These are phyloP conservation scores for Ogataea allantospora DNA, from an alignment of 805 yeast species.

Conservation along the genomic window DNA sequence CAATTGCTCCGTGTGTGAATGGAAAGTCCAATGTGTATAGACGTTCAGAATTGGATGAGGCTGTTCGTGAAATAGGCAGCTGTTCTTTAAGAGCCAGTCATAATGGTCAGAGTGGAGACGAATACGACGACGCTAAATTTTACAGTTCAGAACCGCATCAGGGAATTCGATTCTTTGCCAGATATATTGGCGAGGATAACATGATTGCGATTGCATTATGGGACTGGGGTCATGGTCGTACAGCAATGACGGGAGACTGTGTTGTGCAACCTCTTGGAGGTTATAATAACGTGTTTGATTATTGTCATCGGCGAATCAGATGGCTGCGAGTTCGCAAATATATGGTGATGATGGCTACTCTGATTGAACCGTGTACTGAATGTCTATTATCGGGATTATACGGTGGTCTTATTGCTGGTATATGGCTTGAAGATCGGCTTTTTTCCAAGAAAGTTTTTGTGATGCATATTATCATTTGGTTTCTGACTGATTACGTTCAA, in stretches of 20 bases:
- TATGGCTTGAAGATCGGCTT: conserved; percentile 35
- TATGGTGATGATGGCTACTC: conserved; percentile 83
- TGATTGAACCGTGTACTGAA: conserved; percentile 86
- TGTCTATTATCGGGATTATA: conserved; percentile 61
- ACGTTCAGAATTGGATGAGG: conserved; percentile 57
- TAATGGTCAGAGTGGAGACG: conserved; percentile 36
- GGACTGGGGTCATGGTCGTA: conserved; percentile 64
- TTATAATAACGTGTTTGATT: conserved; percentile 46
- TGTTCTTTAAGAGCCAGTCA: conserved; percentile 24
- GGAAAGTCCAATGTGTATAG: conserved; percentile 84
- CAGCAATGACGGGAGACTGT: conserved; percentile 75
- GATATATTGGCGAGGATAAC: conserved; percentile 88
- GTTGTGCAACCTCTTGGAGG: conserved; percentile 70
- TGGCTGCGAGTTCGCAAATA: conserved; percentile 87
- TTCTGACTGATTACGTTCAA: conserved; percentile 59
- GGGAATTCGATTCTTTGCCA: conserved; percentile 69
- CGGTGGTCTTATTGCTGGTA: conserved; percentile 60
- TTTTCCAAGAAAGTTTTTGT: conserved; percentile 41
- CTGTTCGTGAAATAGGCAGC: conserved; percentile 45
- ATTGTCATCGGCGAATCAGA: conserved; percentile 65
- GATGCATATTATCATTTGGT: conserved; percentile 64
- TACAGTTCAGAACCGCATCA: conserved; percentile 33
- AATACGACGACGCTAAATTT: conserved; percentile 31
- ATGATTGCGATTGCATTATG: conserved; percentile 87
- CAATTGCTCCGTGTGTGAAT: conserved; percentile 85